A percentile compares a stretch with the other conserved stretches of the same genome.
Evolutionary conservation across 2,329 filamentous ascomycete genomes (phyloP).

Genomic region (Chrysoporthe puriensis): DNA sequence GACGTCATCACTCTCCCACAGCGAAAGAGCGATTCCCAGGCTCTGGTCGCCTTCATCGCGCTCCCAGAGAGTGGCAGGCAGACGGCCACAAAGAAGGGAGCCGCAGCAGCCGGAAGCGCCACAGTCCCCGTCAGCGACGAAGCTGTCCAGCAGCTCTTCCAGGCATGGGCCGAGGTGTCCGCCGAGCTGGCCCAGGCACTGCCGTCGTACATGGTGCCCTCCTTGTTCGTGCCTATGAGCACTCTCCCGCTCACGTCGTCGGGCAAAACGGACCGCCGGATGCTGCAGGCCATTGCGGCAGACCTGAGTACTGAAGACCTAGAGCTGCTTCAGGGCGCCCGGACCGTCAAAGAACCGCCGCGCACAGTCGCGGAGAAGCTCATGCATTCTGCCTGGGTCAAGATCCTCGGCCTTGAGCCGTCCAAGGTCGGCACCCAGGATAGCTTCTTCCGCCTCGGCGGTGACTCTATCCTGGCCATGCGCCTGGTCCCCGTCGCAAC

Average conservation of each 20-base stretch:
- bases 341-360: not conserved
- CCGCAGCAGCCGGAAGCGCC: not conserved
- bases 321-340: too few species aligned
- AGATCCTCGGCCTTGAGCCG: not conserved
- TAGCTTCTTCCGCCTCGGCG: slow-evolving; percentile 38
- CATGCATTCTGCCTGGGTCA: not conserved
- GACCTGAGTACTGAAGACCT: too few species aligned
- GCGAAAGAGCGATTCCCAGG: slow-evolving; percentile 32
- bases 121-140: not conserved
- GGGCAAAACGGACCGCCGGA: too few species aligned
- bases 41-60: slow-evolving; percentile 44
- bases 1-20: not conserved
- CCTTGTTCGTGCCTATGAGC: slow-evolving; percentile 5
- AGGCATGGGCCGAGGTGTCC: not conserved
- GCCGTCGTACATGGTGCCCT: slow-evolving; percentile 13
- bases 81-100: too few species aligned
- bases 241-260: not conserved
- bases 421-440: slow-evolving; percentile 27
- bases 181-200: slow-evolving; percentile 8
- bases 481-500: slow-evolving; percentile 30
- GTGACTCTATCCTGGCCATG: slow-evolving; percentile 37
- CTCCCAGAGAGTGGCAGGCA: slow-evolving; percentile 33
- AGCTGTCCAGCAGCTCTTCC: not conserved
- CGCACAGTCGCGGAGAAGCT: slow-evolving; percentile 6
- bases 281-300: too few species aligned